phyloP scores from a whole-genome alignment of 345 rosid genomes.

The Noccaea caerulescens region DNA sequence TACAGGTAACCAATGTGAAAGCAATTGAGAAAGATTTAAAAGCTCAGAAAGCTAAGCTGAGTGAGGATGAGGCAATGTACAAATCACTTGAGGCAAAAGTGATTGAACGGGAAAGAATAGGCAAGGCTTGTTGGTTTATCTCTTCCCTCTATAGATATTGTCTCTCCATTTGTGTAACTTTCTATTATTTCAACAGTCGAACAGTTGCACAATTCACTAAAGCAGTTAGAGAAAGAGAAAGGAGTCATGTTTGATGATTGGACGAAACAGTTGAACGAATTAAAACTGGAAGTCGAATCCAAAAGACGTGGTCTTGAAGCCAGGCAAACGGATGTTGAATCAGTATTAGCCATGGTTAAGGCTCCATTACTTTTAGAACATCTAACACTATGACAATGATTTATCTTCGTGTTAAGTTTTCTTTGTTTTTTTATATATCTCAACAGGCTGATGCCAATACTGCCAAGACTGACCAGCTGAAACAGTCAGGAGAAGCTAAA shows the following conservation, averaged over 20 bases:
- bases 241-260: slow-evolving; percentile 58
- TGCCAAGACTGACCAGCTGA: slow-evolving; percentile 54
- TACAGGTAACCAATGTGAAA: slow-evolving; percentile 77
- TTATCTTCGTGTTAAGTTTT: neutral
- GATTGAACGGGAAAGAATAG: slow-evolving; percentile 70
- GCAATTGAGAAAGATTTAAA: slow-evolving; percentile 77
- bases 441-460: slow-evolving; percentile 72
- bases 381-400: neutral
- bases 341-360: slow-evolving; percentile 71
- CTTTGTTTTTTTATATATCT: neutral
- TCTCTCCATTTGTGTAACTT: slow-evolving; percentile 12
- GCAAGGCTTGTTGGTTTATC: slow-evolving; percentile 45
- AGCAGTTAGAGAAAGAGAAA: slow-evolving; percentile 66
- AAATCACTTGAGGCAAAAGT: slow-evolving; percentile 79
- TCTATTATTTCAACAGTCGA: slow-evolving; percentile 55
- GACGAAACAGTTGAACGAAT: slow-evolving; percentile 50
- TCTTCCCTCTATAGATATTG: slow-evolving; percentile 12
- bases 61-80: slow-evolving; percentile 64
- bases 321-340: slow-evolving; percentile 76
- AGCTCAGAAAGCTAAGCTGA: slow-evolving; percentile 65
- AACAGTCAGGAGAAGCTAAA: slow-evolving; percentile 67
- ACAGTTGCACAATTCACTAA: slow-evolving; percentile 58
- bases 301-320: slow-evolving; percentile 65
- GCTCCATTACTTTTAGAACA: neutral
- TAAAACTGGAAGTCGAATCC: slow-evolving; percentile 65